Base-by-base conservation (phyloP, 1,284 basidiomycete species). In the Heterobasidion parviporum region DNA sequence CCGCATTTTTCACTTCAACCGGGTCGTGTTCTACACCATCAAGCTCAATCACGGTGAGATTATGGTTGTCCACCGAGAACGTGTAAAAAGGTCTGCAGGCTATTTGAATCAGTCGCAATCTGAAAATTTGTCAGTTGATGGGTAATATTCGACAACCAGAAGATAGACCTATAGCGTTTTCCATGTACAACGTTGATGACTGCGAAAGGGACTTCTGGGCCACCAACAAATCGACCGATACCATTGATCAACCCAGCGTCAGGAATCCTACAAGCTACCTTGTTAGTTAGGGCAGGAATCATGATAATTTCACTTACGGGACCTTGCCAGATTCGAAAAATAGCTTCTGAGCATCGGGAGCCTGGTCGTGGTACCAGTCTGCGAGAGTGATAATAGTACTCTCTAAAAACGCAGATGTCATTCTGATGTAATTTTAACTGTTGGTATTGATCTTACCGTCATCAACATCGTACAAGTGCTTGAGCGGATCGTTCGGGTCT, bases 201-300 rank as follows among this genome's bases (percentile, higher is more conserved):
- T 0, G 73, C 59, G 20, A 77, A 64, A 1, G 65, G 57, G 15
- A 62, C 59, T 16, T 62, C 61, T 7, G 56, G 71, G 1, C 75
- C 76, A 4, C 60, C 63, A 1, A 59, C 55, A 44, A 64, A 79
- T 8, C 73, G 67, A 8, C 78, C 79, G 18, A 64, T 59, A 3
- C 80, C 80, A 54, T 83, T 81, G 62, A 82, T 70, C 15, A 80
- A 64, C 3, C 70, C 74, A 0, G 65, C 67, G 52, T 73, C 64
- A 0, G 75, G 71, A 6, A 65, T 9, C 4, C 26, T 26, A 26
- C 26, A 26, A 26, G 26, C 26, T 26, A 26, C 26, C 50, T 47
- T 14, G 3, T 9, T 6, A 15, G 26, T 26, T 26, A 26, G 26
- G 5, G 26, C 44, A 46, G 8, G 20, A 15, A 16, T 16, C 20